Percentiles rank a stretch among this genome's conserved stretches.
Evolutionary conservation across 805 yeast species (phyloP).

Genomic region (Vanderwaltozyma verrucispora): DNA sequence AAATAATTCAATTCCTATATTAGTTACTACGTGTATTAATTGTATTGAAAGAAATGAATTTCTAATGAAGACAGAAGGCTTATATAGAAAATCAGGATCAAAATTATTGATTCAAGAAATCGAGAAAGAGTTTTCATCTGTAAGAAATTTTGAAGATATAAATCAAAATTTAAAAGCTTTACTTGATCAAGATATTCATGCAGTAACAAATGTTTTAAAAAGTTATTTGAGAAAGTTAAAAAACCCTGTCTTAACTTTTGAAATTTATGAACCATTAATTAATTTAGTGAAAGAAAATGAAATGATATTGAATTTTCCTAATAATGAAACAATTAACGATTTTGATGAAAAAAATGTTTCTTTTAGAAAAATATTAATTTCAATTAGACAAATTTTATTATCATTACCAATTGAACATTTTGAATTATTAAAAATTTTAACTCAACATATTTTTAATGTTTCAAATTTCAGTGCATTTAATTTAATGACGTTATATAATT

Average conservation of each 20-base stretch:
- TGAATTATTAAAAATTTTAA: conserved; percentile 42
- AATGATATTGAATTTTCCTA: conserved; percentile 14
- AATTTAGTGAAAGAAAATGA: conserved; percentile 34
- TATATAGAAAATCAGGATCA: conserved; percentile 83
- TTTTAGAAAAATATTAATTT: conserved; percentile 22
- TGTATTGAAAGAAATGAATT: conserved; percentile 70
- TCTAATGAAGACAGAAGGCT: conserved; percentile 60
- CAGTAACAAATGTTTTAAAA: conserved; percentile 77
- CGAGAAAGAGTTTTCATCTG: conserved; percentile 20
- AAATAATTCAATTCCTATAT: conserved; percentile 51
- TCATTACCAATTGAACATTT: conserved; percentile 61
- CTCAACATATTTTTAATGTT: conserved; percentile 57
- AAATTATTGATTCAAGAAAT: conserved; percentile 37
- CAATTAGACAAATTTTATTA: conserved; percentile 36
- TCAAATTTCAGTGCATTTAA: conserved; percentile 44
- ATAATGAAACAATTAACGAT: conserved; percentile 8
- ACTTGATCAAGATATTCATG: conserved; percentile 64
- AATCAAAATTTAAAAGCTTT: conserved; percentile 27
- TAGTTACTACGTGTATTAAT: conserved; percentile 58
- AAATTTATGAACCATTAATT: conserved; percentile 57
- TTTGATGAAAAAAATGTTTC: conserved; percentile 1
- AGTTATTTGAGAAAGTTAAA: conserved; percentile 78
- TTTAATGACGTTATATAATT: conserved; percentile 73
- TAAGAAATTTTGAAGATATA: conserved; percentile 24
- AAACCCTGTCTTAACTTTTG: conserved; percentile 70